phyloP scores from a whole-genome alignment of 768 basidiomycete genomes.

The Trametes cingulata region DNA sequence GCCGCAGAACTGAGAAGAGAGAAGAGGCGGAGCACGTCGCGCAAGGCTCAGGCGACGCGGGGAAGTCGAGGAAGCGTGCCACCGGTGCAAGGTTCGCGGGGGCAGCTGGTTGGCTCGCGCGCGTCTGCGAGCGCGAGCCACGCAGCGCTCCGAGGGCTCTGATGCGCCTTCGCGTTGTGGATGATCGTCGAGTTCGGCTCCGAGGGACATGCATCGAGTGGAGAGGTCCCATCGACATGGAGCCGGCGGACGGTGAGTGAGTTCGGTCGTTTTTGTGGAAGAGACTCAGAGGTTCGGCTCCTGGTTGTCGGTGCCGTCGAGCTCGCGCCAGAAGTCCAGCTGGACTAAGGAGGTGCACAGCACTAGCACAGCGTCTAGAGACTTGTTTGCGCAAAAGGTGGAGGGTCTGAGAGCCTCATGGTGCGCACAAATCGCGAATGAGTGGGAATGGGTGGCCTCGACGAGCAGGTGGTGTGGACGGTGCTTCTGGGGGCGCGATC shows the following conservation, averaged over 20 bases:
- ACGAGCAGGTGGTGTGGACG: no score
- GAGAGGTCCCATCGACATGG: no score
- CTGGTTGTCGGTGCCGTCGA: background rate
- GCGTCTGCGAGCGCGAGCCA: no score
- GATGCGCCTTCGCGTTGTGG: background rate
- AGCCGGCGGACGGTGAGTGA: no score
- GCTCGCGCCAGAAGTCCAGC: background rate
- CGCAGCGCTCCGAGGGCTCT: background rate
- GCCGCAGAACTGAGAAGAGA: background rate
- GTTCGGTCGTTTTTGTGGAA: no score
- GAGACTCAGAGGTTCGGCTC: background rate
- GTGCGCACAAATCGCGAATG: no score
- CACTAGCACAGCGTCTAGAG: background rate
- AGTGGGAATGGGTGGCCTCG: no score
- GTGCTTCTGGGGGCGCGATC: no score
- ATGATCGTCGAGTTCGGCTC: no score
- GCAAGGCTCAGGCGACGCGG: background rate
- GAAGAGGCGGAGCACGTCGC: background rate
- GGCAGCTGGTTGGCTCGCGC: background rate
- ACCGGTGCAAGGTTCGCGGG: background rate
- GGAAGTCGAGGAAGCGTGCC: background rate
- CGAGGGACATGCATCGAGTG: no score
- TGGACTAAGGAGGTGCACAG: background rate
- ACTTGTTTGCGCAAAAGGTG: background rate
- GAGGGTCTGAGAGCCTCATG: no score